Percentiles rank a stretch among this genome's conserved stretches.
These are phyloP conservation scores for Aspergillus ochraceus DNA, from an alignment of 2,329 filamentous ascomycete genomes.

Conservation along the genomic window DNA sequence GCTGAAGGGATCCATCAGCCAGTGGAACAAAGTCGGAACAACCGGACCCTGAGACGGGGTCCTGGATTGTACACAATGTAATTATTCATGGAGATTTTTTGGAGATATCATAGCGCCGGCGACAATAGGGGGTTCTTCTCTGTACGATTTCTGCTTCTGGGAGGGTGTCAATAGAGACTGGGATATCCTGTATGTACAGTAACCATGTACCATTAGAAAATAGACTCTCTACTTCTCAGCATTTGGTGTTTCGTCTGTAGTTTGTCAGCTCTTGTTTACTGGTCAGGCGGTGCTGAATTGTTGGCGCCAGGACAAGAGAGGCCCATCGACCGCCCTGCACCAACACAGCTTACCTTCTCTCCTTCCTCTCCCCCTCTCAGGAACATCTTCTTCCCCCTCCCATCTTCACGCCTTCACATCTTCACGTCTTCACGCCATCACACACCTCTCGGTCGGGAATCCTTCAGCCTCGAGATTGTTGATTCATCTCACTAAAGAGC, in stretches of 20 bases:
- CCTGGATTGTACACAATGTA: slow-evolving; percentile 10
- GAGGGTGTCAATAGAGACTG: slow-evolving; percentile 10
- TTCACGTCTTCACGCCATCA: not conserved
- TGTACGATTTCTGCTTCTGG: slow-evolving; percentile 11
- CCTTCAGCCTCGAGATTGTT: not conserved
- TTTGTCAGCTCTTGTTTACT: not conserved
- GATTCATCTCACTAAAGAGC: not conserved
- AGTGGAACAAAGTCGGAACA: no score
- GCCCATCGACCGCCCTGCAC: not conserved
- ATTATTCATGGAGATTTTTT: slow-evolving; percentile 33
- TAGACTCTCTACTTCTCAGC: slow-evolving; percentile 8
- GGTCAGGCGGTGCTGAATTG: not conserved
- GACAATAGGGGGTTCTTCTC: slow-evolving; percentile 27
- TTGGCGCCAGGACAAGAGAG: not conserved
- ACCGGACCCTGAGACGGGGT: slow-evolving; percentile 11
- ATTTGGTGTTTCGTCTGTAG: not conserved
- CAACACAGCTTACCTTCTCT: not conserved
- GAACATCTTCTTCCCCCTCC: not conserved
- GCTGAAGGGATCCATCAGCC: slow-evolving; percentile 21
- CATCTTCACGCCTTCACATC: not conserved
- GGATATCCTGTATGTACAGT: slow-evolving; percentile 3
- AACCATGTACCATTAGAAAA: slow-evolving; percentile 5
- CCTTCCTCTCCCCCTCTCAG: not conserved
- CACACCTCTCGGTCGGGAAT: not conserved
- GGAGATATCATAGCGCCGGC: slow-evolving; percentile 41